Base-by-base conservation (phyloP, 108 stramenopile genomes). In the Nitzschia putrida region DNA sequence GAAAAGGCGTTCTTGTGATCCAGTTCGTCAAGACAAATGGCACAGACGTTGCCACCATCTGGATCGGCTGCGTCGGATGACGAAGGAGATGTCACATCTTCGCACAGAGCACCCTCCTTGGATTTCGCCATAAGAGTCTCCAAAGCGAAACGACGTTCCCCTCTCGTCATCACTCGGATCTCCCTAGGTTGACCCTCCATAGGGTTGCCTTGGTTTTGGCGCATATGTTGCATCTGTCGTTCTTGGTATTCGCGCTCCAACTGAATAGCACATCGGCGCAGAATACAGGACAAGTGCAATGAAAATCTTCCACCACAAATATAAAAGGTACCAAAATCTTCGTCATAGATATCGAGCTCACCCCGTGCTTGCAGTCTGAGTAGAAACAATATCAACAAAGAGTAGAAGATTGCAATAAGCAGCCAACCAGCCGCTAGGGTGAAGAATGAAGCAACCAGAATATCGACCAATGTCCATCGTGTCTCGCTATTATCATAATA, bases 141-240 rank as follows among this genome's bases (percentile, higher is more conserved):
- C 57, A 80, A 61, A 5, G 79, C 79, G 12, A 41, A 53, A 51
- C 79, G 68, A 18, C 79, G 74, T 44, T 80, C 79, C 39, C 67
- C 57, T 64, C 79, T 44, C 10, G 68, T 74, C 79, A 80, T 80
- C 10, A 74, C 49, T 54, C 71, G 40, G 18, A 68, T 50, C 14
- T 49, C 18, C 18, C n/a, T 49, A 18, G 25, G 38, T 41, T 18
- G 40, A 22, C 39, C 25, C 60, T 58, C 57, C 61, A 23, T 45
- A 38, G 20, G 22, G 13, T 23, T 34, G 22, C 47, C 3, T 50
- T 66, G 20, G 29, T 23, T 40, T 49, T 47, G 0, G 21, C 38
- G 18, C 24, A 59, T 24, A 7, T 22, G 26, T 16, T 68, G 67
- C 38, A 68, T 12, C 14, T 53, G 59, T 18, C 47, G 2, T 26